A percentile compares a stretch with the other conserved stretches of the same genome.
Evolutionary conservation across 108 stramenopile genomes (phyloP).

Genomic region (Epithemia pelagica): DNA sequence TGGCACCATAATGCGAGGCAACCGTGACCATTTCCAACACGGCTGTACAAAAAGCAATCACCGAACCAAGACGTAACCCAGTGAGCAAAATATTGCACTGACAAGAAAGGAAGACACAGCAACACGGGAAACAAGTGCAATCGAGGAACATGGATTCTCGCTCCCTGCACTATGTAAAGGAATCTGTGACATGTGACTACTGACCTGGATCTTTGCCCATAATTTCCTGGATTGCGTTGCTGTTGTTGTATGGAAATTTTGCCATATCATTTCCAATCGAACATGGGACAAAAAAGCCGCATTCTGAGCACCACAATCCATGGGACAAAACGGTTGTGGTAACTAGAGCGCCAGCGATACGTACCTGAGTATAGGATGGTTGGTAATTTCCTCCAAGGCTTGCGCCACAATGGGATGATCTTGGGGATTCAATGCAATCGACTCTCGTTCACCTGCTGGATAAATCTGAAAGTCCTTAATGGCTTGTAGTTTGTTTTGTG

Average conservation of each 20-base stretch:
- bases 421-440: conserved; percentile 23
- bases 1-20: conserved; percentile 42
- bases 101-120: background rate
- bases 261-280: too few species aligned
- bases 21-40: conserved; percentile 65
- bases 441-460: conserved; percentile 37
- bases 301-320: background rate
- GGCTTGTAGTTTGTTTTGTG: conserved; percentile 13
- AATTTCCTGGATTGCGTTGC: too few species aligned
- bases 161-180: too few species aligned
- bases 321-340: background rate
- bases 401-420: conserved; percentile 2
- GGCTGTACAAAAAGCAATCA: conserved; percentile 12
- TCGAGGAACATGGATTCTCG: too few species aligned
- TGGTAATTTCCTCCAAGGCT: conserved; percentile 26
- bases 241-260: too few species aligned
- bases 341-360: background rate
- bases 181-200: too few species aligned
- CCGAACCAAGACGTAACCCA: background rate
- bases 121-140: background rate
- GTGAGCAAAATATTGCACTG: background rate
- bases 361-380: conserved; percentile 7
- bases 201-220: too few species aligned
- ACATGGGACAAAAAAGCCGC: background rate
- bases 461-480: conserved; percentile 26